Conservation (phyloP, 2,329 filamentous ascomycete genomes). For the Phaeosphaeria sp. region DNA sequence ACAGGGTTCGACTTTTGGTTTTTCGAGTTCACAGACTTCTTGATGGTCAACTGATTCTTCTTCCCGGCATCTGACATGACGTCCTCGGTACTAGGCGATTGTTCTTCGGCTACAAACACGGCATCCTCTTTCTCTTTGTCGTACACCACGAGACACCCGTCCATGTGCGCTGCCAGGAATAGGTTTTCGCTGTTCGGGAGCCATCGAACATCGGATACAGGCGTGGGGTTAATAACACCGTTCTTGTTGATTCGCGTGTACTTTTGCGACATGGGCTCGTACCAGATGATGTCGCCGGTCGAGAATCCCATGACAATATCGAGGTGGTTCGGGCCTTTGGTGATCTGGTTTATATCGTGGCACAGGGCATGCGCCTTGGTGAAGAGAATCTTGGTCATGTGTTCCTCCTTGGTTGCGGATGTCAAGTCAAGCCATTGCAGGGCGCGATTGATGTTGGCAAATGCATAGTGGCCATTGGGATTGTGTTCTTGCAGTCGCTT, state of each 20-base stretch:
- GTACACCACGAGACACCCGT: slow-evolving; percentile 90
- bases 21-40: slow-evolving; percentile 91
- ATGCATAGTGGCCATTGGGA: slow-evolving; percentile 82
- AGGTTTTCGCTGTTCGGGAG: slow-evolving; percentile 92
- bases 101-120: slow-evolving; percentile 74
- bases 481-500: slow-evolving; percentile 83
- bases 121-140: slow-evolving; percentile 97
- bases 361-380: slow-evolving; percentile 95
- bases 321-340: slow-evolving; percentile 79
- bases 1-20: slow-evolving; percentile 95
- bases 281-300: slow-evolving; percentile 97
- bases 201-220: slow-evolving; percentile 89
- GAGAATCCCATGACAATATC: slow-evolving; percentile 97
- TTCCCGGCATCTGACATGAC: slow-evolving; percentile 41
- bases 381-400: slow-evolving; percentile 93
- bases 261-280: slow-evolving; percentile 94
- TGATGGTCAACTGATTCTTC: slow-evolving; percentile 67
- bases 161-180: slow-evolving; percentile 90
- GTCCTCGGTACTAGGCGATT: slow-evolving; percentile 28
- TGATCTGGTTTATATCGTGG: slow-evolving; percentile 87
- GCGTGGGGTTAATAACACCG: slow-evolving; percentile 84
- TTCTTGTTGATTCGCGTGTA: slow-evolving; percentile 98
- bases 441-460: slow-evolving; percentile 93
- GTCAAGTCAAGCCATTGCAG: slow-evolving; percentile 96
- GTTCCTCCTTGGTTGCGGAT: slow-evolving; percentile 80